Percentiles rank a stretch among this genome's conserved stretches.
Evolutionary conservation across 768 basidiomycete species (phyloP).

Genomic region (Mycena latifolia): DNA sequence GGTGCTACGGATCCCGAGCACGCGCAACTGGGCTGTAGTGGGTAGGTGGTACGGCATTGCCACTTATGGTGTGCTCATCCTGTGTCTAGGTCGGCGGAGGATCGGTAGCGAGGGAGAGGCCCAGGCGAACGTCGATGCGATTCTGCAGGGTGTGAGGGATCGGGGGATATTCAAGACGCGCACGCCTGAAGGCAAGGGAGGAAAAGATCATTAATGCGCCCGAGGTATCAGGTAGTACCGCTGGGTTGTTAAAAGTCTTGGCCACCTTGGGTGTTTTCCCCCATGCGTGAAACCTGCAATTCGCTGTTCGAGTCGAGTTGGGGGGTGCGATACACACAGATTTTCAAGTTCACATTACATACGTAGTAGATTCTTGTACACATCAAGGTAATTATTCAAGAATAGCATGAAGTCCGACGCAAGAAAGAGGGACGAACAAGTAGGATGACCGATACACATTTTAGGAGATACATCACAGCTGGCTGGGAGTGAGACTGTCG

Average conservation of each 20-base stretch:
- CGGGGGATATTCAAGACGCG: constrained; percentile 82
- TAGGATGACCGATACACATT: too few species aligned
- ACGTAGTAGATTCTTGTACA: too few species aligned
- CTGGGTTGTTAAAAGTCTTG: too few species aligned
- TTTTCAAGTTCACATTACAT: too few species aligned
- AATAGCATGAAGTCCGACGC: neutral
- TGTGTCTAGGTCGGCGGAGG: constrained; percentile 45
- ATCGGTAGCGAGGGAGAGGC: constrained; percentile 46
- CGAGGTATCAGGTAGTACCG: too few species aligned
- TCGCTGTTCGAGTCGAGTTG: too few species aligned
- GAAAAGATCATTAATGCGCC: constrained; percentile 45
- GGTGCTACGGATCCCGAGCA: constrained; percentile 89
- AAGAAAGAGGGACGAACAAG: neutral
- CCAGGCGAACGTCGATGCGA: constrained; percentile 58
- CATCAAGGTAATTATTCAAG: neutral
- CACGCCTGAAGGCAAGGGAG: constrained; percentile 76
- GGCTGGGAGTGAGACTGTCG: constrained; percentile 14
- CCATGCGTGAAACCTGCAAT: too few species aligned
- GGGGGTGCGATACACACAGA: too few species aligned
- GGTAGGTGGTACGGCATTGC: constrained; percentile 61
- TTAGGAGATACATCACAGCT: constrained; percentile 5
- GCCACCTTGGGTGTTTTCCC: too few species aligned
- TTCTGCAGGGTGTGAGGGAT: constrained; percentile 66
- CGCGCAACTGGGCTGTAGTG: constrained; percentile 92
- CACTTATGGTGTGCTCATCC: constrained; percentile 17